A percentile compares a stretch with the other conserved stretches of the same genome.
These are phyloP conservation scores for Leccinum longicurvipes DNA, from an alignment of 768 basidiomycete species.

Conservation along the genomic window DNA sequence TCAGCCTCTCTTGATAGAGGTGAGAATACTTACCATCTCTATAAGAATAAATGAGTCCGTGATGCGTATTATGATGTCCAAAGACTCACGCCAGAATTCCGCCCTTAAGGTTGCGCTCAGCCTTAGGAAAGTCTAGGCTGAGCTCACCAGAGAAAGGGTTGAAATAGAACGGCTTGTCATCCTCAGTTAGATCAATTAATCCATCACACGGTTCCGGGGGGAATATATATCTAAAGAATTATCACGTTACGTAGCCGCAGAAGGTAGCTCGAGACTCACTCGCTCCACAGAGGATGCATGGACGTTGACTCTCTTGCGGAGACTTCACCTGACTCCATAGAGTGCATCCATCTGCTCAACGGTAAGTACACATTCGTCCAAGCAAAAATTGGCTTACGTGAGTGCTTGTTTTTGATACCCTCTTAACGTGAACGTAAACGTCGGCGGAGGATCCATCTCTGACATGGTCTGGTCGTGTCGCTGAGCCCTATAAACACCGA, in stretches of 20 bases:
- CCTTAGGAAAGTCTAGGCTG: slow-evolving; percentile 78
- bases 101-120: slow-evolving; percentile 72
- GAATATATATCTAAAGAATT: slow-evolving; percentile 62
- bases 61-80: not conserved
- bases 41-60: slow-evolving; percentile 8
- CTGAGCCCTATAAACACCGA: slow-evolving; percentile 61
- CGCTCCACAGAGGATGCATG: slow-evolving; percentile 93
- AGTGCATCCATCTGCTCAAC: slow-evolving; percentile 81
- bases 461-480: slow-evolving; percentile 70
- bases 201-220: slow-evolving; percentile 55
- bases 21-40: slow-evolving; percentile 34
- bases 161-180: slow-evolving; percentile 81
- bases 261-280: slow-evolving; percentile 47
- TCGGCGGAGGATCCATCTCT: slow-evolving; percentile 76
- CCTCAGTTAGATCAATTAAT: slow-evolving; percentile 75
- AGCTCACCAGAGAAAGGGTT: slow-evolving; percentile 91
- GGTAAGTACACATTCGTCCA: not conserved
- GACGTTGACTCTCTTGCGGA: slow-evolving; percentile 67
- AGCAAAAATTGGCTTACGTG: slow-evolving; percentile 39
- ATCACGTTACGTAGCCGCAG: not conserved
- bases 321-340: slow-evolving; percentile 71
- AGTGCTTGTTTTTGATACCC: slow-evolving; percentile 95
- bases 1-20: slow-evolving; percentile 3
- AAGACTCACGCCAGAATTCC: slow-evolving; percentile 84
- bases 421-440: slow-evolving; percentile 73